Evolutionary conservation across 805 yeast species (phyloP), one percentile per base, ranked within the genome.

Genomic region (Pichia rugopelliculosa): DNA sequence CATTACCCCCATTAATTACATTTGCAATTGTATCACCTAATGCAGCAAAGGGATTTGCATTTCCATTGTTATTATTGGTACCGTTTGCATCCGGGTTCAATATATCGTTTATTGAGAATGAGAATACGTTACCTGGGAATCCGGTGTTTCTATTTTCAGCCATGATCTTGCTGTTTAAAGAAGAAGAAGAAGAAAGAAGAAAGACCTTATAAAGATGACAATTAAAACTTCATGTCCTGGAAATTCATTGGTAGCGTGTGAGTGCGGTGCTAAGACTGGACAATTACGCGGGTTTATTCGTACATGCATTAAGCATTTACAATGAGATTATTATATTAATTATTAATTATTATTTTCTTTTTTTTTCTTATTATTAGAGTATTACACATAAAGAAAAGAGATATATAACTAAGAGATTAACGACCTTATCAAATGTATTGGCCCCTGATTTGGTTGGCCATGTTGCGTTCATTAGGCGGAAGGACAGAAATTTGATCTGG

Each of bases 371-470:
- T 9, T 38, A n/a, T 38, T 38, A 8, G n/a, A 7, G 15, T 23
- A 37, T 38, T 27, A 27, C 33, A 27, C 33, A 27, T 27, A 11
- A 27, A 12, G 33, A 13, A 27, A 27, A 27, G 33, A 12, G n/a
- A 27, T n/a, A n/a, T n/a, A n/a, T n/a, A n/a, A n/a, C n/a, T n/a
- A n/a, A n/a, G n/a, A n/a, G n/a, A n/a, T n/a, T n/a, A n/a, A n/a
- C n/a, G n/a, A n/a, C n/a, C 10, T 7, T 3, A 20, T 34, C 53
- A 66, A 25, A 76, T 56, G 58, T 81, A 81, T 57, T 81, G 84
- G 12, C 73, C 64, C 53, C 79, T 69, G 42, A 82, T 67, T 49
- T 73, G 73, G 40, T 70, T 69, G 20, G 82, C 81, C 80, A 80
- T 77, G 34, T 68, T 57, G 50, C 74, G 74, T 57, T 77, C 75